Base-by-base conservation (phyloP, 352 stramenopile species). In the Phytophthora idaei region DNA sequence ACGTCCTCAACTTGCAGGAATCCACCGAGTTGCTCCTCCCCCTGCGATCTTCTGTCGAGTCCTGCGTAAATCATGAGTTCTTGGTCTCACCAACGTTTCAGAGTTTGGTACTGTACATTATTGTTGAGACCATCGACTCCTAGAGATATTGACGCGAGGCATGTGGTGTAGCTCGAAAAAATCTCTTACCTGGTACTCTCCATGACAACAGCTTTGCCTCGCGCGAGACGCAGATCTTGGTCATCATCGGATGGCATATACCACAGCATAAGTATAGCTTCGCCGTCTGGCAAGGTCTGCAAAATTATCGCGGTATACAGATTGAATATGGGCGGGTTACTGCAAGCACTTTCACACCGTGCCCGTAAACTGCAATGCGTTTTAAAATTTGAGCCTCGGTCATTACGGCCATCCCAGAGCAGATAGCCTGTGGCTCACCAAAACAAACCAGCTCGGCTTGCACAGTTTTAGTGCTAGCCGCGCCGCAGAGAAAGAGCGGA, bases 11-110 rank as follows among this genome's bases (percentile, higher is more conserved):
- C 9, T 57, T 52, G 48, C 46, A 58, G 39, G 60, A 68, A 63
- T 47, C 52, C 44, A 68, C 34, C 37, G 42, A 63, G 45, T 9
- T 45, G 32, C 50, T 56, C 51, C 50, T 56, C 49, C 57, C 17
- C 50, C 32, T 52, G 57, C 57, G 49, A 71, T 71, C 42, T 61
- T 67, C 56, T 62, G 57, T 44, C 34, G 64, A 67, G 64, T 71
- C 57, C 57, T 63, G 12, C 15, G 48, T 56, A 29, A 36, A 56
- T 31, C 42, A 44, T 25, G 21, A 21, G 21, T 21, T 21, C 21
- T 21, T 21, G 21, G 21, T 21, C 21, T 21, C 21, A 21, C 17
- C 36, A 42, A 15, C 6, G 15, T 50, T 28, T 48, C 21, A 49
- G 14, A 29, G 2, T 29, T 15, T 10, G 10, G 42, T 28, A 2